Evolutionary conservation across 192 early-diverging fungal genomes (phyloP), one percentile per base, ranked within the genome.

Genomic region (Geosiphon pyriformis): DNA sequence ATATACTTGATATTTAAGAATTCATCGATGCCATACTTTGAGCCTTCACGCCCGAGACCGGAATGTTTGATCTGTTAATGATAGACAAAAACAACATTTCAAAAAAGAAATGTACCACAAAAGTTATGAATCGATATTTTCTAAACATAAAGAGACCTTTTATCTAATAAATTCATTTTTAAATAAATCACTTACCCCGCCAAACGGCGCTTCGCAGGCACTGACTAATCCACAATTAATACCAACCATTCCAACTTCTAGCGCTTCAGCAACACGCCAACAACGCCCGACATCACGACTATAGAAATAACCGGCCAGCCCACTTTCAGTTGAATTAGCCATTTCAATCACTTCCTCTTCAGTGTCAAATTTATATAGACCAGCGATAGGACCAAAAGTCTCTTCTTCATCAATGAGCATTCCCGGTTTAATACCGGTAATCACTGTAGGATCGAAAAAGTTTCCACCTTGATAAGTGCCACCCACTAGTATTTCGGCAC

Each of bases 241-340:
- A 23, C 92, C 92, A n/a, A 95, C 90, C 87, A 95, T 95, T 37
- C 94, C 94, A 3, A 87, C 82, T 61, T 94, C 85, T 46, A 96
- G 61, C 8, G 75, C 74, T 68, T 95, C 92, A 1, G 92, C 84
- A 4, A 96, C 88, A 11, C 90, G 82, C 82, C 86, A 90, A 66
- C 87, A 79, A 7, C 93, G 84, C 4, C 81, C 73, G 17, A 93
- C 69, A 68, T 92, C 88, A 20, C 83, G 72, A 61, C 89, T 89
- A 72, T 82, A 95, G 69, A 94, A 89, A 77, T 94, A 95, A 2
- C 81, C 90, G 0, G 94, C 90, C 65, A 96, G 75, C 0, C 94
- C 95, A 22, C 85, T 83, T 3, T 71, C 60, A 6, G 87, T 83
- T 63, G 74, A 74, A 76, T 97, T 97, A 15, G 94, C 94, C 1